These are phyloP conservation scores for Irpex sp. DNA, from an alignment of 1,284 basidiomycete species.

Conservation along the genomic window DNA sequence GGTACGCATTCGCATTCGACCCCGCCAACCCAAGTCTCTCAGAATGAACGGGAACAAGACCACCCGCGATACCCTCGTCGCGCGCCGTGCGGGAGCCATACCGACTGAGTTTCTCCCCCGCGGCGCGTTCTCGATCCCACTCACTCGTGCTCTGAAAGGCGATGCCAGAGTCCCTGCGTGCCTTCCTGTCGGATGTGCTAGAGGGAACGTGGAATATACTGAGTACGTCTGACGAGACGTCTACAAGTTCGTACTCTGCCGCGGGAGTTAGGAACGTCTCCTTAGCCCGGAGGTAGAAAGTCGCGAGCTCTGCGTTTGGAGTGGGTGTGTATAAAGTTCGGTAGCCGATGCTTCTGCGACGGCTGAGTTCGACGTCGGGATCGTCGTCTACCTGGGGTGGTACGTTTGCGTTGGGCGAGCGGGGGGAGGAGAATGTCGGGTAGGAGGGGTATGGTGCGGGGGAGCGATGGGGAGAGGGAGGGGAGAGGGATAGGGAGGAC, in stretches of 20 bases:
- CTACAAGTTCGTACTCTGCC: conserved; percentile 57
- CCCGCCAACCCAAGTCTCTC: background rate
- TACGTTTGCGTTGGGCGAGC: background rate
- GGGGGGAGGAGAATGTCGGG: background rate
- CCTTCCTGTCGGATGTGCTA: background rate
- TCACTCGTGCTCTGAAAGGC: background rate
- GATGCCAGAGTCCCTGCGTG: background rate
- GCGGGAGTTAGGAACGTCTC: conserved; percentile 70
- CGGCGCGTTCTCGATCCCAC: background rate
- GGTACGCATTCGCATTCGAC: conserved; percentile 4
- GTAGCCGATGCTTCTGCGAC: background rate
- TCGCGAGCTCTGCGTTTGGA: conserved; percentile 42
- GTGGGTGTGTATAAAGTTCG: conserved; percentile 13
- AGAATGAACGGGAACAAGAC: background rate
- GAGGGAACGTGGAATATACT: conserved; percentile 46
- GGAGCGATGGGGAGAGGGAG: conserved; percentile 8
- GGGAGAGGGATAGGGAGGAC: conserved; percentile 13
- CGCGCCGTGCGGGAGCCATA: background rate
- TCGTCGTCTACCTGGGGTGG: background rate
- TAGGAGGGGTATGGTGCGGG: background rate
- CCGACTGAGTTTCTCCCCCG: background rate
- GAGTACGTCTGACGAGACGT: conserved; percentile 59
- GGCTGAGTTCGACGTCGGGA: background rate
- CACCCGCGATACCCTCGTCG: background rate
- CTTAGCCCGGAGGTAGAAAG: conserved; percentile 71